Base-by-base conservation (phyloP, 306 rosid species). In the Psophocarpus tetragonolobus region DNA sequence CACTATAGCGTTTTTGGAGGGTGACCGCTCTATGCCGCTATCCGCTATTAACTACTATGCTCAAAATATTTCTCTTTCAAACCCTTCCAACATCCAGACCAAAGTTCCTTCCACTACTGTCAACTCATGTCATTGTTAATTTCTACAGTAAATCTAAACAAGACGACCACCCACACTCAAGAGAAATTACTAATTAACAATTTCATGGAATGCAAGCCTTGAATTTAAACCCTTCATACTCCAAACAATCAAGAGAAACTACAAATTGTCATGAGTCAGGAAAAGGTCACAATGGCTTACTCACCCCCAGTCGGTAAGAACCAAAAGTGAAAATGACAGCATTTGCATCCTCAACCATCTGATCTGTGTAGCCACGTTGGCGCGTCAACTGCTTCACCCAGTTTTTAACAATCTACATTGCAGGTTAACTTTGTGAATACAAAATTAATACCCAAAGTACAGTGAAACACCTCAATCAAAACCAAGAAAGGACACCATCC, bases 321-420 rank as follows among this genome's bases (percentile, higher is more conserved):
- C 99, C 99, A 67, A 95, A 95, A 15, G 99, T 95, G 68, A 89
- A 86, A 83, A 95, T 92, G 67, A 86, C 83, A n/a, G 97, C 97
- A 75, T 92, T 95, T 38, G 97, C 97, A 14, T 91, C 96, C 88
- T 92, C 96, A 81, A 89, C 97, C 97, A 88, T 95, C 92, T 95
- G 99, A 74, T 95, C 99, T 0, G 96, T 85, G 80, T 92, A 92
- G 81, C 99, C 97, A 79, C 96, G 91, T 75, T 76, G 89, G 80
- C 84, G 88, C 1, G 99, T 95, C 84, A 92, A 73, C 74, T 82
- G 90, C 90, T 91, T 92, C 87, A 95, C 99, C 99, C 99, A 95
- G 80, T 69, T 81, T 86, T 95, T 95, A 18, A 88, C 96, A 79
- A 89, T 86, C 99, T 95, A 86, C 81, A 85, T 30, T 5, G 73